A percentile compares a stretch with the other conserved stretches of the same genome.
These are phyloP conservation scores for Kodamaea restingae DNA, from an alignment of 805 yeast species.

Conservation along the genomic window DNA sequence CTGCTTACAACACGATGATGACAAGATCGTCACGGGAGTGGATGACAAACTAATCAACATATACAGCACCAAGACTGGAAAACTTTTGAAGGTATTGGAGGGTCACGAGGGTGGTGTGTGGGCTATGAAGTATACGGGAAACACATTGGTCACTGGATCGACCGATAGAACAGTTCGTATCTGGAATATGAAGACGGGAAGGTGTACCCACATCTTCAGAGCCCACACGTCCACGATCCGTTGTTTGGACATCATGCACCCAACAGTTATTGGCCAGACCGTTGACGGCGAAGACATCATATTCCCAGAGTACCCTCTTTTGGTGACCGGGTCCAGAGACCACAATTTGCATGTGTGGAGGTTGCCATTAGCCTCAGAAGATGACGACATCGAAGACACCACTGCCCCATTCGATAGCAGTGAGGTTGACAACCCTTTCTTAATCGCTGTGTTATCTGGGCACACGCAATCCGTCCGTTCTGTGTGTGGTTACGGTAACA, in stretches of 20 bases:
- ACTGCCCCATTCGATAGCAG: constrained; percentile 24
- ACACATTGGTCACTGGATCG: constrained; percentile 86
- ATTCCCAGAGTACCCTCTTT: constrained; percentile 61
- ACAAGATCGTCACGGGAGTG: constrained; percentile 86
- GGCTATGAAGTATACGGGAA: constrained; percentile 87
- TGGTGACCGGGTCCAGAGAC: constrained; percentile 49
- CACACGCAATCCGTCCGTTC: constrained; percentile 75
- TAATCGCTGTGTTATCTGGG: constrained; percentile 62
- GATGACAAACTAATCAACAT: constrained; percentile 82
- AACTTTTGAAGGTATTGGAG: constrained; percentile 52
- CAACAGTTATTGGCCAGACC: constrained; percentile 58
- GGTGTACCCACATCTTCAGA: constrained; percentile 84
- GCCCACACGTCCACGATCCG: constrained; percentile 94
- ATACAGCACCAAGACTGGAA: constrained; percentile 73
- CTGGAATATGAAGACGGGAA: constrained; percentile 84
- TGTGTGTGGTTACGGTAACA: constrained; percentile 79
- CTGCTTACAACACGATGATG: constrained; percentile 88
- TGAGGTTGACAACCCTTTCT: constrained; percentile 54
- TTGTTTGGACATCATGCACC: constrained; percentile 79
- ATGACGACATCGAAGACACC: constrained; percentile 32
- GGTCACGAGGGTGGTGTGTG: constrained; percentile 99
- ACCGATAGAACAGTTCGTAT: constrained; percentile 92
- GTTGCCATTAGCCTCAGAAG: constrained; percentile 51
- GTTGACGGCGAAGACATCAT: constrained; percentile 53
- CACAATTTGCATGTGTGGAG: constrained; percentile 44